A percentile compares a stretch with the other conserved stretches of the same genome.
phyloP scores from a whole-genome alignment of 208 protist genomes.

The Trypanosomatidae sp. region DNA sequence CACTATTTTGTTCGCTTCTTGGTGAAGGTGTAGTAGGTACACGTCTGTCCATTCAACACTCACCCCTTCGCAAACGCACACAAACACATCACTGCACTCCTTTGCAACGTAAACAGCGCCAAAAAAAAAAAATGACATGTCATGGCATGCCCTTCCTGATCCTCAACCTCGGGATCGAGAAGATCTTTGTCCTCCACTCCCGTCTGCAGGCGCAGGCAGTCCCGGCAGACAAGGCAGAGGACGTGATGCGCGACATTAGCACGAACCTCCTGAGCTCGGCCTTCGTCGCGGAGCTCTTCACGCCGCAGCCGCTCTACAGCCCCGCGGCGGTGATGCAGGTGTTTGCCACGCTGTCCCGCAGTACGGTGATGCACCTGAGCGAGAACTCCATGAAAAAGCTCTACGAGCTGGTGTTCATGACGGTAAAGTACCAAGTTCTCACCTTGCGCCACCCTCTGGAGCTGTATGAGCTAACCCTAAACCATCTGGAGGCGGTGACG shows the following conservation, averaged over 20 bases:
- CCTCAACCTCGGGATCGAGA: conserved; percentile 92
- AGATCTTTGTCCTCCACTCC: conserved; percentile 92
- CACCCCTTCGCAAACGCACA: too few relatives aligned
- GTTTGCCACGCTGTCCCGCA: conserved; percentile 80
- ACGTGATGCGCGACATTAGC: conserved; percentile 77
- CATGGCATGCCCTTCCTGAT: conserved; percentile 90
- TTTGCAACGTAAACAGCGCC: too few relatives aligned
- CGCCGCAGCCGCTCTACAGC: conserved; percentile 82
- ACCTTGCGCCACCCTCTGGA: conserved; percentile 77
- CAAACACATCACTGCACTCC: too few relatives aligned
- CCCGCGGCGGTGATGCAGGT: conserved; percentile 52
- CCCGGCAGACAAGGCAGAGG: conserved; percentile 34
- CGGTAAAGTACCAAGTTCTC: conserved; percentile 91
- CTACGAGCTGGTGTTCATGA: conserved; percentile 93
- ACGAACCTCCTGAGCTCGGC: conserved; percentile 64
- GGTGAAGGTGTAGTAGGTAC: too few relatives aligned
- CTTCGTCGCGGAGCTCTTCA: conserved; percentile 89
- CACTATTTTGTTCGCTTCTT: too few relatives aligned
- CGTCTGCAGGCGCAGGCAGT: conserved; percentile 87
- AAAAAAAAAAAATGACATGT: too few relatives aligned
- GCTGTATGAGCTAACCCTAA: conserved; percentile 84
- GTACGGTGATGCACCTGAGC: conserved; percentile 87
- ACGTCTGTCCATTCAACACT: too few relatives aligned
- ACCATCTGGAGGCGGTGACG: conserved; percentile 78
- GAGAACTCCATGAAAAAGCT: conserved; percentile 89